Base-by-base conservation (phyloP, 1,284 basidiomycete species). In the Cryptococcus floricola region DNA sequence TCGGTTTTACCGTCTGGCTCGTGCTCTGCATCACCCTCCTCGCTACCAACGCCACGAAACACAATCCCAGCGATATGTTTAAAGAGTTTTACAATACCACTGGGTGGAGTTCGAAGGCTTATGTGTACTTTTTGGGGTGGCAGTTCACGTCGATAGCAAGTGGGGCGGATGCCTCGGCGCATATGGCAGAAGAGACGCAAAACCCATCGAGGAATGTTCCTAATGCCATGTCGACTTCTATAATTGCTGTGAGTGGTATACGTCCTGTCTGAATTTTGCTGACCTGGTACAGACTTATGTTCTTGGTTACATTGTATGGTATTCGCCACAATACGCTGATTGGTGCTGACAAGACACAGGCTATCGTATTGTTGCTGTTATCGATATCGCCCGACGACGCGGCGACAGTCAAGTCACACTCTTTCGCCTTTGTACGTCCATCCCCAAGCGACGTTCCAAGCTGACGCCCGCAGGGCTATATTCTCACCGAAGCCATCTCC, bases 131-230 rank as follows among this genome's bases (percentile, higher is more conserved):
- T 5, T 55, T 77, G 6, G 75, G 75, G 6, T 75, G 73, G 72
- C 65, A 68, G 50, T 70, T 63, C 52, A 67, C 64, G 49, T 73
- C 69, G 1, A 71, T 77, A 27, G 74, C 75, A 0, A 69, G 63
- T 42, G 75, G 75, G 13, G 63, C 65, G 57, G 70, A 71, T 53
- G 70, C 68, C 12, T 70, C 69, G n/a, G 70, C 70, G 2, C 73
- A 72, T 58, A 73, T 77, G 64, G 73, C 74, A 2, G 75, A 77
- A 54, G 75, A 77, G 52, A 77, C 75, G 16, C 69, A 73, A 47
- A 72, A 74, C 54, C 75, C 75, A 2, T 70, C 71, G 18, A 57
- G 75, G 53, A 73, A 71, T 52, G 75, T 77, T 2, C 75, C 75
- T 10, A 71, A 73, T 27, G 75, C 74, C 5, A 77, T 76, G 74